Percentiles rank a stretch among this genome's conserved stretches.
Conservation (phyloP, 2,329 filamentous ascomycete species). For the Bisporella sp. region DNA sequence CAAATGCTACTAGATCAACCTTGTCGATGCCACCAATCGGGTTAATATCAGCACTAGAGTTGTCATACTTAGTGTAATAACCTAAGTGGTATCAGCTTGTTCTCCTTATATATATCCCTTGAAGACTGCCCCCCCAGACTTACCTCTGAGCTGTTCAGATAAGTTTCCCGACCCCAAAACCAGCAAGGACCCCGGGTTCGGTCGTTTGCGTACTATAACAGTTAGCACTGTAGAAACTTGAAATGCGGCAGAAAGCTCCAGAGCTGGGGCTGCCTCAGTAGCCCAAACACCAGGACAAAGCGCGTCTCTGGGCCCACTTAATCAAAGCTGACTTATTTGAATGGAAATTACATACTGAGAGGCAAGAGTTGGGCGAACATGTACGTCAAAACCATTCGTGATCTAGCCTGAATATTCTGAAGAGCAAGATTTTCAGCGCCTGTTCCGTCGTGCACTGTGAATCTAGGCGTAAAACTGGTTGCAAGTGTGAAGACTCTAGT, state of each 20-base stretch:
- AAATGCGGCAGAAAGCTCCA: too few relatives aligned
- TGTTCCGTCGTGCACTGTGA: slow-evolving; percentile 52
- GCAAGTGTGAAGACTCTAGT: slow-evolving; percentile 44
- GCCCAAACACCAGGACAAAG: too few relatives aligned
- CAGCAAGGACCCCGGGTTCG: slow-evolving; percentile 47
- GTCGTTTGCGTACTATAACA: background rate
- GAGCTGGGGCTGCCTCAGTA: too few relatives aligned
- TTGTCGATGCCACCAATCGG: slow-evolving; percentile 58
- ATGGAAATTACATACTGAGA: slow-evolving; percentile 42
- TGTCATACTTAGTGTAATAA: too few relatives aligned
- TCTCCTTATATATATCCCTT: too few relatives aligned
- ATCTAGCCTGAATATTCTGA: slow-evolving; percentile 58
- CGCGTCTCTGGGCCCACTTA: too few relatives aligned
- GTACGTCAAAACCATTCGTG: slow-evolving; percentile 60
- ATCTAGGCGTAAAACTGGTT: slow-evolving; percentile 53
- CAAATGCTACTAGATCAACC: slow-evolving; percentile 58
- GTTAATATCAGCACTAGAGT: slow-evolving; percentile 37
- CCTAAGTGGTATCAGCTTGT: too few relatives aligned
- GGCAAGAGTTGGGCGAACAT: slow-evolving; percentile 49
- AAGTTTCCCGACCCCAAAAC: slow-evolving; percentile 65
- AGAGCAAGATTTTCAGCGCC: slow-evolving; percentile 43
- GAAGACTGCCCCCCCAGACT: too few relatives aligned
- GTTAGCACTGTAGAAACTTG: too few relatives aligned
- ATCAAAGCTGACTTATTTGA: slow-evolving; percentile 3
- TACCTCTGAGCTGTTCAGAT: slow-evolving; percentile 42